Evolutionary conservation across 176 grass and related monocot genomes (phyloP).

Genomic region (Oryza australiensis): DNA sequence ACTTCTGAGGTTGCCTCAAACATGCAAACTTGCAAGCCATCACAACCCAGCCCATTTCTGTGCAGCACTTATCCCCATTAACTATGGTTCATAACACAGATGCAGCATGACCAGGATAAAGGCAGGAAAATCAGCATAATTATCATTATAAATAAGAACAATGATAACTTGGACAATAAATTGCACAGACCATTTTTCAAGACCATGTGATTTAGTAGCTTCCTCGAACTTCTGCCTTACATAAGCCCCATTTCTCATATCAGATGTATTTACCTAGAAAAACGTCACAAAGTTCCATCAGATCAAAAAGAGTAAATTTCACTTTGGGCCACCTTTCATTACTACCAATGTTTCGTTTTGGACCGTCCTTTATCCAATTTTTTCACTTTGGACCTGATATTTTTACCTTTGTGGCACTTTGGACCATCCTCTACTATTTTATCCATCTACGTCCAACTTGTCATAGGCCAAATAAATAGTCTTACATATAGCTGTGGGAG

Average conservation of each 20-base stretch:
- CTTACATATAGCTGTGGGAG: too few species aligned
- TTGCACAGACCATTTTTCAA: slow-evolving; percentile 74
- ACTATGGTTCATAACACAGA: slow-evolving; percentile 13
- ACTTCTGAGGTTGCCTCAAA: slow-evolving; percentile 23
- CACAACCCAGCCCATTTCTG: not conserved
- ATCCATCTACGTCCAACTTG: too few species aligned
- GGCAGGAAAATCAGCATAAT: not conserved
- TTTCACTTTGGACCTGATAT: too few species aligned
- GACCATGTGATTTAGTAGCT: slow-evolving; percentile 84
- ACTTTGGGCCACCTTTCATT: too few species aligned
- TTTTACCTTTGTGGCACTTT: too few species aligned
- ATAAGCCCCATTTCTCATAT: slow-evolving; percentile 86
- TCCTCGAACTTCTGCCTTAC: slow-evolving; percentile 83
- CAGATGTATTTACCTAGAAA: slow-evolving; percentile 87
- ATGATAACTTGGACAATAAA: slow-evolving; percentile 18
- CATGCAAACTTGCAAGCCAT: slow-evolving; percentile 7
- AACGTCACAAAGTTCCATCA: slow-evolving; percentile 23
- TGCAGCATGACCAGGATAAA: slow-evolving; percentile 25
- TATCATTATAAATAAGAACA: slow-evolving; percentile 21
- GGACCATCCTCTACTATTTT: too few species aligned
- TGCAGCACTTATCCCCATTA: not conserved
- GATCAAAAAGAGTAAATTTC: not conserved
- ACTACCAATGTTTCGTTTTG: too few species aligned
- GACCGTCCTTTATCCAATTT: too few species aligned
- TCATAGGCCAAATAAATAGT: too few species aligned